Evolutionary conservation across 2,329 filamentous ascomycete genomes (phyloP).

Genomic region (Fusarium kyushuense): DNA sequence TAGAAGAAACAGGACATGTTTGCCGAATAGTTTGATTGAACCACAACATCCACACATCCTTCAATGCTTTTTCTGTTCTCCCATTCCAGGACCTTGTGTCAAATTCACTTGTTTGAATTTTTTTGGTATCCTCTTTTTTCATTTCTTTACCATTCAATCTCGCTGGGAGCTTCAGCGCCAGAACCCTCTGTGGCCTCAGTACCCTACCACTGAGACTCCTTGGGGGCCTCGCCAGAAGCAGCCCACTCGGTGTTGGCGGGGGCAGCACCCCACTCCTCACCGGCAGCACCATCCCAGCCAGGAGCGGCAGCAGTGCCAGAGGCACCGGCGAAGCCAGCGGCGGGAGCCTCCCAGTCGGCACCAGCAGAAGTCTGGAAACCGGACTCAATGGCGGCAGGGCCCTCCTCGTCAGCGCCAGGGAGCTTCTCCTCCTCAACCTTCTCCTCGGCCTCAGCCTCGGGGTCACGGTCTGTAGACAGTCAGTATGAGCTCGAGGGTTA

Average conservation of each 20-base stretch:
- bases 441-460: slow-evolving; percentile 99
- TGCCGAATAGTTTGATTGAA: slow-evolving; percentile 46
- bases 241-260: slow-evolving; percentile 77
- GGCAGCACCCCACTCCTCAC: slow-evolving; percentile 74
- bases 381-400: slow-evolving; percentile 79
- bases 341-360: slow-evolving; percentile 88
- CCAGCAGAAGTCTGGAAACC: slow-evolving; percentile 73
- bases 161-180: background rate
- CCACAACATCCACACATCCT: slow-evolving; percentile 43
- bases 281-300: slow-evolving; percentile 69
- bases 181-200: slow-evolving; percentile 36
- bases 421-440: slow-evolving; percentile 95
- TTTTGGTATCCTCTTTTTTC: slow-evolving; percentile 40
- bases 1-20: slow-evolving; percentile 37
- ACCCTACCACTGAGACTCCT: slow-evolving; percentile 67
- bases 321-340: slow-evolving; percentile 75
- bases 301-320: slow-evolving; percentile 59
- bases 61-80: slow-evolving; percentile 33
- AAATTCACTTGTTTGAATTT: slow-evolving; percentile 32
- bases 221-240: slow-evolving; percentile 67
- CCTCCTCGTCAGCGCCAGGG: slow-evolving; percentile 86
- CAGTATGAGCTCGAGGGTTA: slow-evolving; percentile 13
- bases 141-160: slow-evolving; percentile 37
- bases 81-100: slow-evolving; percentile 22
- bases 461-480: slow-evolving; percentile 82